Conservation (phyloP, 805 yeast genomes). For the fission yeast (Schizosaccharomyces pombe) region DNA sequence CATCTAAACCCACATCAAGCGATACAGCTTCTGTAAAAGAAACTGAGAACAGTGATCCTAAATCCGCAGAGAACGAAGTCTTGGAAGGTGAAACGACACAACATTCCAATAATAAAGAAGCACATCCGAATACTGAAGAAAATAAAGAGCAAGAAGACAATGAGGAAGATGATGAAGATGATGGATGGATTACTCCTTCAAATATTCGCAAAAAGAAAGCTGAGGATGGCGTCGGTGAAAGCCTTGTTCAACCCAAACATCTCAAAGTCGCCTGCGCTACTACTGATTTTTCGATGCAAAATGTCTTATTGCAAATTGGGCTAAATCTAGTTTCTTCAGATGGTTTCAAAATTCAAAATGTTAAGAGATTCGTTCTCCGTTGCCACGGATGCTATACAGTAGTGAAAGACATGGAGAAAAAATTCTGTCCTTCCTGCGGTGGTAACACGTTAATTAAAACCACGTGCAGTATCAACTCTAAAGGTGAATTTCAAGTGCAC, state of each 20-base stretch:
- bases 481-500: constrained; percentile 73
- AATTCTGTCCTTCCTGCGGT: constrained; percentile 90
- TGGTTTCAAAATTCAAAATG: constrained; percentile 56
- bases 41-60: neutral
- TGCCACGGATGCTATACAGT: constrained; percentile 84
- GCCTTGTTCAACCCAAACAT: constrained; percentile 16
- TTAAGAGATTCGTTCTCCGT: constrained; percentile 79
- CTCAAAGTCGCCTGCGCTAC: constrained; percentile 69
- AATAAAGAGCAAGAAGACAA: constrained; percentile 9
- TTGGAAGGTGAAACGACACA: neutral
- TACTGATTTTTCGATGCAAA: constrained; percentile 94
- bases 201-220: constrained; percentile 46
- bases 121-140: constrained; percentile 6
- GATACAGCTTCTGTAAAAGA: constrained; percentile 1
- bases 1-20: neutral
- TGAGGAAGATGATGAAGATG: constrained; percentile 62
- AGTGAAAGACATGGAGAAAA: constrained; percentile 15
- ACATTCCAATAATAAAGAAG: constrained; percentile 5
- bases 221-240: constrained; percentile 20
- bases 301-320: constrained; percentile 79
- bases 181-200: constrained; percentile 81
- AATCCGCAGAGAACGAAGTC: constrained; percentile 5
- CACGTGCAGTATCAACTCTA: constrained; percentile 20
- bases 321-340: constrained; percentile 60
- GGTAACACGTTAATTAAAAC: constrained; percentile 63